Base-by-base conservation (phyloP, 1,139 yeast species). In the Magnusiomyces clavatus region DNA sequence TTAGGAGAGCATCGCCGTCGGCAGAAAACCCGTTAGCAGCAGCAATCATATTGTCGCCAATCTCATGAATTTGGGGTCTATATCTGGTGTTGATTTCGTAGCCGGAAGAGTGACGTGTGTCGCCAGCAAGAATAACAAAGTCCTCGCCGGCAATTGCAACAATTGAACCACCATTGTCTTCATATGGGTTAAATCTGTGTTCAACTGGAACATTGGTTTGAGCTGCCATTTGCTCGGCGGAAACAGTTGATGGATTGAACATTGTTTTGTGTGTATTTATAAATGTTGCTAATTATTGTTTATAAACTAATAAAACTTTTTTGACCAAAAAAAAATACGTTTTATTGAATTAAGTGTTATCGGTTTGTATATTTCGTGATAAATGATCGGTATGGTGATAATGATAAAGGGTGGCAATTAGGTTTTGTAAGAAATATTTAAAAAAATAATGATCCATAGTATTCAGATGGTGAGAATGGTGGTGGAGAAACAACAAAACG, bases 111-210 rank as follows among this genome's bases (percentile, higher is more conserved):
- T 86, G 96, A 74, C 99, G 84, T 19, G 99, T 92, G 69, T 94
- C 98, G 49, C 98, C 97, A 1, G 99, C 98, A 57, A 92, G 77
- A 42, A 92, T 94, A 35, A 96, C 97, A 65, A 89, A 92, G 69
- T 92, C 97, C 66, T 87, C 87, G 48, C 99, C 98, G 2, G 98
- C 97, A 70, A 92, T 92, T 55, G 97, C 99, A 60, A 92, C 74
- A 54, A 90, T 92, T 6, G 97, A 90, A 63, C 99, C 99, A 61
- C 99, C 99, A 64, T 90, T 89, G 69, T 92, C 97, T 49, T 94
- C 77, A 73, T 92, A 92, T 51, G 98, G 98, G 65, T 92, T 90
- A 76, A 92, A 92, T 66, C 86, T 77, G 69, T 90, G 96, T 71
- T 90, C 96, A 68, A 88, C 87, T 56, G 96, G 96, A 37, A 53